These are phyloP conservation scores for Schoenoplectus tabernaemontani DNA, from an alignment of 202 grass and related monocot genomes.

Conservation along the genomic window DNA sequence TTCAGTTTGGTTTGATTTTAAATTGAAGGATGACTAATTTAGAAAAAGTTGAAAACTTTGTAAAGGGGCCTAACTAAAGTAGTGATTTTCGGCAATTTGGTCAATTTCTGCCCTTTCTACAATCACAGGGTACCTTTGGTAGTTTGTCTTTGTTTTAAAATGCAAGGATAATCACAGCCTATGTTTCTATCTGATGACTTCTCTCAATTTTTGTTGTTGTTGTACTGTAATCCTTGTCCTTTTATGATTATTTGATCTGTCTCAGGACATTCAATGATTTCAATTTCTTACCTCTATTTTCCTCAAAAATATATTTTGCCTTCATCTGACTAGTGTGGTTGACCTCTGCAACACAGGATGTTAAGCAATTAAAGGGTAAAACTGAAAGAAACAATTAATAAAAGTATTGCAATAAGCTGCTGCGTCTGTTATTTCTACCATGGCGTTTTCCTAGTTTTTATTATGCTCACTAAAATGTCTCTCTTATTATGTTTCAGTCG, in stretches of 20 bases:
- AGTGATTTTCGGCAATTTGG: neutral
- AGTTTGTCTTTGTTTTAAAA: neutral
- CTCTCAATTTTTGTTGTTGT: neutral
- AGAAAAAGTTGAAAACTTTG: neutral
- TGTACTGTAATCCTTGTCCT: neutral
- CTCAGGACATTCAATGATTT: neutral
- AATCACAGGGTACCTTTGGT: neutral
- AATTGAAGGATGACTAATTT: neutral
- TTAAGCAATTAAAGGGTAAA: neutral
- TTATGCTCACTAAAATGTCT: conserved; percentile 22
- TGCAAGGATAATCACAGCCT: neutral
- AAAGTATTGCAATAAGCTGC: neutral
- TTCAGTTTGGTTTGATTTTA: conserved; percentile 4
- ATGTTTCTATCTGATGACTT: neutral
- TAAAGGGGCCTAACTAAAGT: neutral
- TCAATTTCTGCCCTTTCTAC: neutral
- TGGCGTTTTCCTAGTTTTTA: neutral
- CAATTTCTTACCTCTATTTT: neutral
- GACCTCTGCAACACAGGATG: neutral
- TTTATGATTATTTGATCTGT: neutral
- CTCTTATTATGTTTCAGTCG: conserved; percentile 42
- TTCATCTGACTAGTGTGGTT: neutral
- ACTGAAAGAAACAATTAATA: neutral
- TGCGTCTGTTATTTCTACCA: neutral
- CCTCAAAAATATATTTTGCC: neutral